Evolutionary conservation across 768 basidiomycete species (phyloP).

Genomic region (Suillus tomentosus): DNA sequence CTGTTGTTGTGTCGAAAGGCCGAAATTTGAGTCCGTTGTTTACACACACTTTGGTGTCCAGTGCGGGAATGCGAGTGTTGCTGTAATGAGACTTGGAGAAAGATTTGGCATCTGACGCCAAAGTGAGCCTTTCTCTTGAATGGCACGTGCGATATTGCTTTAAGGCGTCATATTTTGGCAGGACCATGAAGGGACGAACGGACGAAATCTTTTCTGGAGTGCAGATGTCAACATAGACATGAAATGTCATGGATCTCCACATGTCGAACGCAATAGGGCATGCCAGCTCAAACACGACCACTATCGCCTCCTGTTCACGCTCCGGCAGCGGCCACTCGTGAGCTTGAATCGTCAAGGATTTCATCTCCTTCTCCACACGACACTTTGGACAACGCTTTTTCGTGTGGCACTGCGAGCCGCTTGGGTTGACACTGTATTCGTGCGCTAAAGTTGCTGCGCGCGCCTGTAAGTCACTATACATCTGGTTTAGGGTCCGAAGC

Average conservation of each 20-base stretch:
- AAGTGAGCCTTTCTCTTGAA: conserved; percentile 22
- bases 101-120: conserved; percentile 27
- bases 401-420: background rate
- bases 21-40: conserved; percentile 37
- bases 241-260: conserved; percentile 47
- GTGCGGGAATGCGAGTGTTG: conserved; percentile 17
- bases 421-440: background rate
- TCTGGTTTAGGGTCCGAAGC: background rate
- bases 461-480: too few species aligned
- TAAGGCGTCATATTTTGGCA: conserved; percentile 20
- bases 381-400: conserved; percentile 32
- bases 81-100: conserved; percentile 22
- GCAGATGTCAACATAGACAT: conserved; percentile 40
- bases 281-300: conserved; percentile 45
- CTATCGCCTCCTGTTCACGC: conserved; percentile 22
- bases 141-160: conserved; percentile 20
- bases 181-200: conserved; percentile 17
- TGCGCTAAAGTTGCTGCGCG: background rate
- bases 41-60: conserved; percentile 26
- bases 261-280: conserved; percentile 42
- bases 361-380: conserved; percentile 19
- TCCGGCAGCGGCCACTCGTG: conserved; percentile 52
- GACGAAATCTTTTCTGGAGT: conserved; percentile 11
- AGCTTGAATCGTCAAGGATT: conserved; percentile 32
- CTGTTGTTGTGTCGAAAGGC: conserved; percentile 31